Conservation (phyloP, 2,329 filamentous ascomycete species). For the Diaporthe capsici region DNA sequence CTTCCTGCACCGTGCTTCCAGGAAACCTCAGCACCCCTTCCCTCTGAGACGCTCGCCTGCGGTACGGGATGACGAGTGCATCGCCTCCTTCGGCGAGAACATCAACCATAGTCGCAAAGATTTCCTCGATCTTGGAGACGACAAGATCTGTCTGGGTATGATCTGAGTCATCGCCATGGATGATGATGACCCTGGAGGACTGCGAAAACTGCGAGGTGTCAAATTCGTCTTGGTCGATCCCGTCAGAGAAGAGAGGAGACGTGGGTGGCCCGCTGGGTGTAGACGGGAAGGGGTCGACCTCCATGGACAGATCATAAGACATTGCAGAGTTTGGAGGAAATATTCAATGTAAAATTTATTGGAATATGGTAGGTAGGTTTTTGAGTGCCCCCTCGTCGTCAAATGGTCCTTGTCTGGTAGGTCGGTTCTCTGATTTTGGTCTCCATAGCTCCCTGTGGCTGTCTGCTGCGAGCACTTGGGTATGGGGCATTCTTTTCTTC, state of each 20-base stretch:
- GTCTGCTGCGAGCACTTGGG: background rate
- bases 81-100: constrained; percentile 58
- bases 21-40: constrained; percentile 58
- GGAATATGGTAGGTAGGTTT: too few relatives aligned
- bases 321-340: background rate
- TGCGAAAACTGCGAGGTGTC: background rate
- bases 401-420: background rate
- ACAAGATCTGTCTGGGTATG: constrained; percentile 49
- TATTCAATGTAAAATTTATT: background rate
- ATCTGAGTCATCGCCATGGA: background rate
- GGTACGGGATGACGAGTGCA: constrained; percentile 63
- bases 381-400: background rate
- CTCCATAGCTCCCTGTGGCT: background rate
- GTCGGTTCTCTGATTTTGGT: background rate
- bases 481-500: background rate
- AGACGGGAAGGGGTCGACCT: background rate
- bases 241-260: background rate
- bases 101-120: constrained; percentile 66
- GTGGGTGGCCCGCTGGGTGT: background rate
- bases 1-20: constrained; percentile 61
- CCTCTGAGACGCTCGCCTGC: constrained; percentile 47
- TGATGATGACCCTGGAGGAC: constrained; percentile 15
- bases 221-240: background rate
- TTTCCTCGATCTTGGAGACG: constrained; percentile 67
- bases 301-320: background rate